Conservation (phyloP, 345 rosid genomes). For the Lenwebbia sp. region DNA sequence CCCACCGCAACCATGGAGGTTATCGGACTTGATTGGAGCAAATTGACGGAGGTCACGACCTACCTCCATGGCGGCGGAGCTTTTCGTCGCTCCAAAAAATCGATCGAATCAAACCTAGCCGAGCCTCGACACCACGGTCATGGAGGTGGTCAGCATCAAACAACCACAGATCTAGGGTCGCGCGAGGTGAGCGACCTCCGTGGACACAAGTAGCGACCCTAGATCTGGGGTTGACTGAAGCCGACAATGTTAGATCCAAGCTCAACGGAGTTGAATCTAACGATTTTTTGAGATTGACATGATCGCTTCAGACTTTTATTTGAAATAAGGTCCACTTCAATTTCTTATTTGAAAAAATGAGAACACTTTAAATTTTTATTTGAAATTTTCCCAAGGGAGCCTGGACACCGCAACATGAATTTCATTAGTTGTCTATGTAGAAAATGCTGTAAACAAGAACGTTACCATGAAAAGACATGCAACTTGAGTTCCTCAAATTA, state of each 20-base stretch:
- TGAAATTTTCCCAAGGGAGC: background rate
- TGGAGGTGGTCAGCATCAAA: background rate
- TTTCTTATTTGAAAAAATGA: too few species aligned
- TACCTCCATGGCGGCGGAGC: background rate
- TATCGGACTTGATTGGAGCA: background rate
- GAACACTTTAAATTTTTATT: too few species aligned
- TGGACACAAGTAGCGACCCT: too few species aligned
- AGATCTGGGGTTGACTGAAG: too few species aligned
- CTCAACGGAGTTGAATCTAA: too few species aligned
- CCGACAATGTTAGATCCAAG: too few species aligned
- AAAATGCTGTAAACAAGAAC: background rate
- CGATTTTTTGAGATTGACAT: too few species aligned
- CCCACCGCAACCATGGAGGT: background rate
- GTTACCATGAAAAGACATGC: background rate
- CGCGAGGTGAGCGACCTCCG: too few species aligned
- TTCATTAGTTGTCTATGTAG: background rate
- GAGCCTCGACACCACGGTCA: background rate
- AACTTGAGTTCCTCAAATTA: background rate
- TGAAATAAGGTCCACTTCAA: accelerated
- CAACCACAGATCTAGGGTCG: too few species aligned
- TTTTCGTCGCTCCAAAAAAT: too few species aligned
- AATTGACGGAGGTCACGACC: background rate
- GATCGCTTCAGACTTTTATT: too few species aligned
- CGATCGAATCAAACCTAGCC: too few species aligned
- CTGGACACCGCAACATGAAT: background rate